phyloP scores from a whole-genome alignment of 805 yeast genomes.

The Dipodascus albidus region DNA sequence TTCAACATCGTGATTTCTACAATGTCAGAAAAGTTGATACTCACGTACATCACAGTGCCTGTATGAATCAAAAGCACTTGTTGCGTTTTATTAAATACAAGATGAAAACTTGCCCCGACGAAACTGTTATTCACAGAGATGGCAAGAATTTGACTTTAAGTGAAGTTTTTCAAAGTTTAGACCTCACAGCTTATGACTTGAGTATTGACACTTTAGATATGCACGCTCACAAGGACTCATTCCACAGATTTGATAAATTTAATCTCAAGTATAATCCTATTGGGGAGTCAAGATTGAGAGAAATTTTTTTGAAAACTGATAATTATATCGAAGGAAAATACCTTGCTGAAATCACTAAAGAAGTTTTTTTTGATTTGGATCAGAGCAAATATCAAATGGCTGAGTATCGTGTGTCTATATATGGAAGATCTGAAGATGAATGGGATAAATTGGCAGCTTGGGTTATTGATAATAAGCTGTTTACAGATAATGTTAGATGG shows the following conservation, averaged over 20 bases:
- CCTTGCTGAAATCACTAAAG: slow-evolving; percentile 86
- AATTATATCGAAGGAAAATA: slow-evolving; percentile 82
- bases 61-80: slow-evolving; percentile 97
- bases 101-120: slow-evolving; percentile 75
- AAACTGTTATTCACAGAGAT: slow-evolving; percentile 89
- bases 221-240: slow-evolving; percentile 98
- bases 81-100: slow-evolving; percentile 90
- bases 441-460: slow-evolving; percentile 95
- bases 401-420: slow-evolving; percentile 88
- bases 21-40: slow-evolving; percentile 96
- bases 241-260: slow-evolving; percentile 96
- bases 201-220: slow-evolving; percentile 95
- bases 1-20: slow-evolving; percentile 95
- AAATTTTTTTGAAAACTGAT: slow-evolving; percentile 91
- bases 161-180: slow-evolving; percentile 86
- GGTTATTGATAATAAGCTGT: slow-evolving; percentile 86
- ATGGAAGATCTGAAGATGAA: slow-evolving; percentile 81
- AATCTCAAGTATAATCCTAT: slow-evolving; percentile 95
- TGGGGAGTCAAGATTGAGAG: slow-evolving; percentile 95
- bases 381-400: slow-evolving; percentile 95
- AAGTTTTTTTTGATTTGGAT: slow-evolving; percentile 89
- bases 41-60: slow-evolving; percentile 97
- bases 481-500: slow-evolving; percentile 95
- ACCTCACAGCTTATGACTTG: slow-evolving; percentile 86
- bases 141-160: slow-evolving; percentile 73